Evolutionary conservation across 2,329 filamentous ascomycete species (phyloP).

Genomic region (Incumbomyces delicatus): DNA sequence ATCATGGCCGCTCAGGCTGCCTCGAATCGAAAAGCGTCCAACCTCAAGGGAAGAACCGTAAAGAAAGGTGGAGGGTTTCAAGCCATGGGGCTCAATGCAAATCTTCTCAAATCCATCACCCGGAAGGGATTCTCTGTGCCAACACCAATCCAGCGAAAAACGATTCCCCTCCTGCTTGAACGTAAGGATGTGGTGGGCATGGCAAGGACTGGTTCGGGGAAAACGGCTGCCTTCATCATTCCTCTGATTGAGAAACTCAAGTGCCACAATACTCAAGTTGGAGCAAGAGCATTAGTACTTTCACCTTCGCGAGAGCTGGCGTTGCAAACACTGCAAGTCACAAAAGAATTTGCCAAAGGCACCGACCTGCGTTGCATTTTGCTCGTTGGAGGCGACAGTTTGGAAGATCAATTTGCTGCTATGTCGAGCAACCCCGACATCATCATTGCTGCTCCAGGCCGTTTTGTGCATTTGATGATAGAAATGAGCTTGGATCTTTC

Average conservation of each 20-base stretch:
- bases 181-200: conserved; percentile 96
- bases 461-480: conserved; percentile 92
- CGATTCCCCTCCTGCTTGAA: conserved; percentile 82
- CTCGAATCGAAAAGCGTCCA: conserved; percentile 74
- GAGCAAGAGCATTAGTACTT: conserved; percentile 75
- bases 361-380: conserved; percentile 87
- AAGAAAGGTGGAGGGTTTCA: conserved; percentile 98
- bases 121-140: conserved; percentile 93
- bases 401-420: conserved; percentile 88
- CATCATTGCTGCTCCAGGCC: conserved; percentile 90
- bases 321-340: conserved; percentile 87
- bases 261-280: conserved; percentile 75
- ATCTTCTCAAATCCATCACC: conserved; percentile 79
- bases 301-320: conserved; percentile 91
- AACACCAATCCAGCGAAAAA: conserved; percentile 94
- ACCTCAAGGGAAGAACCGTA: conserved; percentile 70
- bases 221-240: conserved; percentile 95
- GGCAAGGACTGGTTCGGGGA: conserved; percentile 96
- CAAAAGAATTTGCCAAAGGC: conserved; percentile 84
- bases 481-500: conserved; percentile 91
- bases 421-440: conserved; percentile 96
- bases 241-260: conserved; percentile 95
- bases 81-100: conserved; percentile 77
- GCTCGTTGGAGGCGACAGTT: conserved; percentile 85
- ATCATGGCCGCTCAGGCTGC: conserved; percentile 89